Evolutionary conservation across 2,329 filamentous ascomycete genomes (phyloP).

Genomic region (Aureobasidium sp.): DNA sequence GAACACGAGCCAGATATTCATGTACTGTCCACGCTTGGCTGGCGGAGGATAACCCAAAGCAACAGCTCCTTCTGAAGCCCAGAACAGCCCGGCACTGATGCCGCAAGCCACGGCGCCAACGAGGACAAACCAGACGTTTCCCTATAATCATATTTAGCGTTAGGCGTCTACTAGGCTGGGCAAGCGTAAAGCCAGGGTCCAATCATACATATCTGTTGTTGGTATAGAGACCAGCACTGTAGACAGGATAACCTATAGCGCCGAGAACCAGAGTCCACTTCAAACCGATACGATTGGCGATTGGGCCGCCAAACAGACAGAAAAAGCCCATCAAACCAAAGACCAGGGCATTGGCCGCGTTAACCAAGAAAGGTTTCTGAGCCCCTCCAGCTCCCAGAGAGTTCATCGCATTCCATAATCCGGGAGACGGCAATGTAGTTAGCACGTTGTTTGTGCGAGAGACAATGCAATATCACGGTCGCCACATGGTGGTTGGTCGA

Average conservation of each 20-base stretch:
- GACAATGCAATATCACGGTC: neutral
- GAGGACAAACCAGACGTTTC: constrained; percentile 47
- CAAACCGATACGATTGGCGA: constrained; percentile 45
- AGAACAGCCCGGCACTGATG: constrained; percentile 44
- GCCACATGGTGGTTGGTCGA: too few relatives aligned
- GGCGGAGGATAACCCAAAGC: constrained; percentile 45
- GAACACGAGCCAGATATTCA: constrained; percentile 46
- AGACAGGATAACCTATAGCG: constrained; percentile 44
- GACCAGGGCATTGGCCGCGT: constrained; percentile 47
- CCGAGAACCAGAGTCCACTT: constrained; percentile 41
- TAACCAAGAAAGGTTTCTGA: constrained; percentile 46
- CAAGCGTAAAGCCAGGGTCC: too few relatives aligned
- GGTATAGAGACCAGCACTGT: constrained; percentile 43
- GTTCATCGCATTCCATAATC: constrained; percentile 53
- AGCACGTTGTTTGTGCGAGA: neutral
- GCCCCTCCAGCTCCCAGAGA: constrained; percentile 47
- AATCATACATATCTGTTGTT: constrained; percentile 38
- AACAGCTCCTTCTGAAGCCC: constrained; percentile 46
- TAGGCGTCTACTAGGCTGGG: too few relatives aligned
- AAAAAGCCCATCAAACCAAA: constrained; percentile 43
- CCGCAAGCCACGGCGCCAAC: constrained; percentile 45
- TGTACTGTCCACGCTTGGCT: constrained; percentile 41
- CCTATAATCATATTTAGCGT: constrained; percentile 19
- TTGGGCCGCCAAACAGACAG: constrained; percentile 43
- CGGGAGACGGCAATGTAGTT: constrained; percentile 28